Percentiles rank a stretch among this genome's conserved stretches.
Conservation (phyloP, 768 basidiomycete genomes). For the Macrolepiota dolichaula region DNA sequence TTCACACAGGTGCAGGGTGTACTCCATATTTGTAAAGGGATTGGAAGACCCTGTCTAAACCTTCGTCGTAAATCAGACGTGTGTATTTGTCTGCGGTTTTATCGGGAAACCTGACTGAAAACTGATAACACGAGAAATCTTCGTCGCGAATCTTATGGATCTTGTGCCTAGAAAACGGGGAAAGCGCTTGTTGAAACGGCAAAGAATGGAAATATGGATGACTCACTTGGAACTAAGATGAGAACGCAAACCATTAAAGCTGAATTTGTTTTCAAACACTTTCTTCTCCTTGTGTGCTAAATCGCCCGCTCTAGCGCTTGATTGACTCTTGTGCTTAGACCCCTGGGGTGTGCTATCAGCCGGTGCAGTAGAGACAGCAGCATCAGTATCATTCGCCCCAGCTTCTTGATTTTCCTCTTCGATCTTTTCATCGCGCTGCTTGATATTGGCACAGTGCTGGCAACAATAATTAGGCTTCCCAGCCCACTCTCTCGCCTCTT, state of each 20-base stretch:
- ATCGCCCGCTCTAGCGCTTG: not conserved
- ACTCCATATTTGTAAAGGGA: no score
- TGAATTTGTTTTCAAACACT: constrained; percentile 27
- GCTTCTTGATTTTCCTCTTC: not conserved
- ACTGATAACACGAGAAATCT: constrained; percentile 1
- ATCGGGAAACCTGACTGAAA: no score
- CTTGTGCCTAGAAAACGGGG: constrained; percentile 37
- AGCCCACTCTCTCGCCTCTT: constrained; percentile 22
- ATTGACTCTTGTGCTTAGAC: not conserved
- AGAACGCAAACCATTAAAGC: constrained; percentile 56
- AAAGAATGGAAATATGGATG: not conserved
- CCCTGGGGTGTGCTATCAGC: not conserved
- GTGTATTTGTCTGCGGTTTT: no score
- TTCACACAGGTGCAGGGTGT: no score
- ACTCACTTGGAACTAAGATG: constrained; percentile 62
- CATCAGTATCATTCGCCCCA: not conserved
- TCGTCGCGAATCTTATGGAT: constrained; percentile 1
- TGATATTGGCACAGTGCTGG: constrained; percentile 41
- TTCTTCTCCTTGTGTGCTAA: constrained; percentile 5
- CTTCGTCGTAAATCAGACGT: no score
- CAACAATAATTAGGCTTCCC: constrained; percentile 45
- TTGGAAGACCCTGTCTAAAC: no score
- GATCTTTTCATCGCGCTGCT: not conserved
- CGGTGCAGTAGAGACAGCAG: not conserved
- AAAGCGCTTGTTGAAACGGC: not conserved